Conservation (phyloP, 2,329 filamentous ascomycete genomes). For the Colletotrichum destructivum region DNA sequence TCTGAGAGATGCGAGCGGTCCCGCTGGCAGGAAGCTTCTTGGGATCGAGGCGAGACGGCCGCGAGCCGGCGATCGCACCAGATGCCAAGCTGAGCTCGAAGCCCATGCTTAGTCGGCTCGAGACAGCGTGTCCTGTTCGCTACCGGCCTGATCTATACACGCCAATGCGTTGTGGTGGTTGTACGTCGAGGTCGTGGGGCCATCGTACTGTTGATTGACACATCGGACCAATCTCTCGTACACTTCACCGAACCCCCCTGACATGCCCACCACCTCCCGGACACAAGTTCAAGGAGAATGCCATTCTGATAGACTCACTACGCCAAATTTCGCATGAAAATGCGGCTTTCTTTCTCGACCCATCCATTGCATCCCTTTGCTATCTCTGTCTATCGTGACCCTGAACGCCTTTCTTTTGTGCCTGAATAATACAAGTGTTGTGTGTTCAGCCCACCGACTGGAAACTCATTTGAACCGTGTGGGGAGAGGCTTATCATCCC, state of each 20-base stretch:
- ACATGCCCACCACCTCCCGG: not conserved
- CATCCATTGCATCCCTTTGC: constrained; percentile 14
- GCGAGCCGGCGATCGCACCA: no score
- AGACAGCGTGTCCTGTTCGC: no score
- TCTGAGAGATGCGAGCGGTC: no score
- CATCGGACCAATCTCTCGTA: not conserved
- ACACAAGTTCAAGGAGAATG: not conserved
- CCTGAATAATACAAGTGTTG: constrained; percentile 30
- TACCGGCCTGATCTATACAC: no score
- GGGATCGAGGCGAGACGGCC: no score
- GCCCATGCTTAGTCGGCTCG: no score
- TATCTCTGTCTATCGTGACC: not conserved
- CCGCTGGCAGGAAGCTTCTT: no score
- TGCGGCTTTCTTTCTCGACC: constrained; percentile 15
- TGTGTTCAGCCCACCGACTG: constrained; percentile 5
- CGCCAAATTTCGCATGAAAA: not conserved
- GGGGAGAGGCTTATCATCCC: not conserved
- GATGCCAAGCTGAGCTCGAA: no score
- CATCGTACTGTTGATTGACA: not conserved
- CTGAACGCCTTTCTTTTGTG: constrained; percentile 34
- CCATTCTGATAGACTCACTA: not conserved
- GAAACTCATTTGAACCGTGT: not conserved
- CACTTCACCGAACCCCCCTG: not conserved
- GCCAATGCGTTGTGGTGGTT: no score
- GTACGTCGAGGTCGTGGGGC: no score